Percentiles rank a stretch among this genome's conserved stretches.
phyloP scores from a whole-genome alignment of 306 rosid species.

The Cajanus cajan region DNA sequence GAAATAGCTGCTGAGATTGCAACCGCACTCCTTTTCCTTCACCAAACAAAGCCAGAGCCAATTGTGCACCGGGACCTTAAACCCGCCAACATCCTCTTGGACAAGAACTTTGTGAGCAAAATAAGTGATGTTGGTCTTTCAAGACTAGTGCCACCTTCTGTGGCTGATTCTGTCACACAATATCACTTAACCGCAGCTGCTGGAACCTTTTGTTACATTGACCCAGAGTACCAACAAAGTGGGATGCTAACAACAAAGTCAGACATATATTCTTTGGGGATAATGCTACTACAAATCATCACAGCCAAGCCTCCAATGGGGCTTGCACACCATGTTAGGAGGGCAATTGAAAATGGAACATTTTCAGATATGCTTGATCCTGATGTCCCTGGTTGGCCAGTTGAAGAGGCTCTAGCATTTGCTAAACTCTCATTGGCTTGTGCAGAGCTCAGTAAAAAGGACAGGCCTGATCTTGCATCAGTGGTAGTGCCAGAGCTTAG shows the following conservation, averaged over 20 bases:
- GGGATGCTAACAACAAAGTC: conserved; percentile 83
- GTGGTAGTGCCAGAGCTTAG: conserved; percentile 71
- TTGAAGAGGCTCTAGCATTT: conserved; percentile 65
- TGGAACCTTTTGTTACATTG: conserved; percentile 93
- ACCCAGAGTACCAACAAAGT: conserved; percentile 86
- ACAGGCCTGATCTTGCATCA: conserved; percentile 80
- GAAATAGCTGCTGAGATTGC: conserved; percentile 78
- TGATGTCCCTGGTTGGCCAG: conserved; percentile 65
- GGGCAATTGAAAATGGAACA: conserved; percentile 62
- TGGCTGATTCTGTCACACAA: conserved; percentile 79
- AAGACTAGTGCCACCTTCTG: conserved; percentile 71
- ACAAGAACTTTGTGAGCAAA: conserved; percentile 75
- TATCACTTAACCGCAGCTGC: conserved; percentile 88
- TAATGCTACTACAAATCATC: conserved; percentile 76
- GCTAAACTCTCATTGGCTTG: conserved; percentile 68
- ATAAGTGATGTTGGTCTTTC: conserved; percentile 96
- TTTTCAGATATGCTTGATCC: conserved; percentile 75
- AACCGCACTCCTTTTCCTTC: conserved; percentile 86
- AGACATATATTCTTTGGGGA: conserved; percentile 81
- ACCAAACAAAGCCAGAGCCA: conserved; percentile 92
- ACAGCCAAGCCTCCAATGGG: conserved; percentile 88
- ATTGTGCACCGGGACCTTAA: conserved; percentile 94
- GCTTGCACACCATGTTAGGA: conserved; percentile 68
- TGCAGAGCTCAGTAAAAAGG: conserved; percentile 80
- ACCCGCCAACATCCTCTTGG: conserved; percentile 88